These are phyloP conservation scores for Rostrohypoxylon terebratum DNA, from an alignment of 495 filamentous ascomycete genomes.

Conservation along the genomic window DNA sequence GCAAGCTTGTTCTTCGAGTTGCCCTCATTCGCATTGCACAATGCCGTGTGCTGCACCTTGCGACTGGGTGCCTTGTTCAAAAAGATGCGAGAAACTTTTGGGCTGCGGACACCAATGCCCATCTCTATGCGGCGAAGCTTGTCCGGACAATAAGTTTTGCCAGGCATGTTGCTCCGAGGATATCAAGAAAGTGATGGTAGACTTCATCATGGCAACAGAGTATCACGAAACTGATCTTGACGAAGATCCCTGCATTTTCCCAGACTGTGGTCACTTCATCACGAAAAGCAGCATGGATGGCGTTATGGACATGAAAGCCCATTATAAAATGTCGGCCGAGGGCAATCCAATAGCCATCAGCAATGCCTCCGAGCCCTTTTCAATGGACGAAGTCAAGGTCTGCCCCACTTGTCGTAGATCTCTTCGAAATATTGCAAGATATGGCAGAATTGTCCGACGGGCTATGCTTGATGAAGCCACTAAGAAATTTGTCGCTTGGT, in stretches of 20 bases:
- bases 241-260: constrained; percentile 71
- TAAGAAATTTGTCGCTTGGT: constrained; percentile 72
- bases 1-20: constrained; percentile 65
- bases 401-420: constrained; percentile 75
- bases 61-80: constrained; percentile 73
- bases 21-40: constrained; percentile 67
- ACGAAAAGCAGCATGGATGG: constrained; percentile 73
- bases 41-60: constrained; percentile 82
- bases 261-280: constrained; percentile 75
- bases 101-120: constrained; percentile 74
- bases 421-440: constrained; percentile 71
- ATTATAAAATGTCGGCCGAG: constrained; percentile 66
- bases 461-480: constrained; percentile 74
- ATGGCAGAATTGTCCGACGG: constrained; percentile 73
- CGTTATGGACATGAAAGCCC: constrained; percentile 68
- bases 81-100: constrained; percentile 68
- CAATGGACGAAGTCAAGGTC: constrained; percentile 63
- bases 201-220: constrained; percentile 63
- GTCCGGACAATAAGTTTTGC: constrained; percentile 66
- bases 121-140: constrained; percentile 75
- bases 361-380: constrained; percentile 62
- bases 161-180: constrained; percentile 63
- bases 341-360: constrained; percentile 57
- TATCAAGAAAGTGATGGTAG: constrained; percentile 62
- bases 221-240: constrained; percentile 71